phyloP scores from a whole-genome alignment of 306 rosid species.

The Mucuna pruriens region DNA sequence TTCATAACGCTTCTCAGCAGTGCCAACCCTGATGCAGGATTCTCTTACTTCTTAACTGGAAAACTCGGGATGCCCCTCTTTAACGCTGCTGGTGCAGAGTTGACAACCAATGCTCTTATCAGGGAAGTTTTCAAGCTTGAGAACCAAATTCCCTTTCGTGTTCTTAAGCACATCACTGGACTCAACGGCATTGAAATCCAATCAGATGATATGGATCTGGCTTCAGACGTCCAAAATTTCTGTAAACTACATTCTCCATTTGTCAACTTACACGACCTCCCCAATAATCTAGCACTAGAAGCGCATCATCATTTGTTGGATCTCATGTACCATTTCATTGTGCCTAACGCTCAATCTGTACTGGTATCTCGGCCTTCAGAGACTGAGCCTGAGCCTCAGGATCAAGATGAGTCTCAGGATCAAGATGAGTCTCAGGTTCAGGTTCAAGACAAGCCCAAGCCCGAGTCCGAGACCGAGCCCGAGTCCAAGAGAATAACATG shows the following conservation, averaged over 20 bases:
- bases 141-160: neutral
- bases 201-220: neutral
- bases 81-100: neutral
- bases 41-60: neutral
- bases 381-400: too few species aligned
- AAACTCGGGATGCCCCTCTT: neutral
- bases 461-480: too few species aligned
- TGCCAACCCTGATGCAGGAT: neutral
- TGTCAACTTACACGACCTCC: neutral
- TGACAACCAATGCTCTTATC: neutral
- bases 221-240: neutral
- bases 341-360: too few species aligned
- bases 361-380: too few species aligned
- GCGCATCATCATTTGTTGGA: slow-evolving; percentile 38
- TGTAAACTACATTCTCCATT: neutral
- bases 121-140: slow-evolving; percentile 32
- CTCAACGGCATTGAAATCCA: neutral
- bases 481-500: too few species aligned
- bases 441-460: too few species aligned
- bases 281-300: neutral
- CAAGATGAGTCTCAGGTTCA: too few species aligned
- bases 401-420: too few species aligned
- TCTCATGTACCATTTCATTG: slow-evolving; percentile 41
- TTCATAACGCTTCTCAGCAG: neutral
- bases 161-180: neutral